A percentile compares a stretch with the other conserved stretches of the same genome.
These are phyloP conservation scores for Caloboletus inedulis DNA, from an alignment of 1,284 basidiomycete genomes.

Conservation along the genomic window DNA sequence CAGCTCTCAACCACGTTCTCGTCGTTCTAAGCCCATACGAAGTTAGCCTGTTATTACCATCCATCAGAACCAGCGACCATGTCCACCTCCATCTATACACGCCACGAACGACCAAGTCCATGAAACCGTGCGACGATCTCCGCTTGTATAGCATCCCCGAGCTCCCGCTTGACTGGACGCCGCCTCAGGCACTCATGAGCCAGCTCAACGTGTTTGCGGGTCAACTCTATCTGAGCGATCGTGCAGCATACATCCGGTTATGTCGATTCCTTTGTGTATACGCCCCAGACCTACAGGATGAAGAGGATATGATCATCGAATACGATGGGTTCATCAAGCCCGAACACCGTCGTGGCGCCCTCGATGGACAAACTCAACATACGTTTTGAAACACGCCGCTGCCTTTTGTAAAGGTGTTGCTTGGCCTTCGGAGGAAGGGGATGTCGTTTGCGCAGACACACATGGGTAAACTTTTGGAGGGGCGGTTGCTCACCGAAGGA, in stretches of 20 bases:
- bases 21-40: slow-evolving; percentile 46
- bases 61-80: slow-evolving; percentile 32
- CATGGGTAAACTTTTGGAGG: background rate
- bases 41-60: slow-evolving; percentile 37
- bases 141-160: slow-evolving; percentile 34
- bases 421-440: background rate
- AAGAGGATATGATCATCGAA: slow-evolving; percentile 11
- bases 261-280: slow-evolving; percentile 39
- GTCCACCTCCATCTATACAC: slow-evolving; percentile 44
- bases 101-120: slow-evolving; percentile 34
- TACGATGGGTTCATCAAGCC: slow-evolving; percentile 19
- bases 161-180: background rate
- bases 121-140: slow-evolving; percentile 40
- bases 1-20: slow-evolving; percentile 10
- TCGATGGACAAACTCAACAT: background rate
- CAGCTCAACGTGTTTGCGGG: slow-evolving; percentile 39
- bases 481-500: background rate
- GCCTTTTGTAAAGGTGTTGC: background rate
- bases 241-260: slow-evolving; percentile 32
- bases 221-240: slow-evolving; percentile 17
- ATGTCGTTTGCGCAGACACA: background rate
- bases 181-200: background rate
- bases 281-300: slow-evolving; percentile 13
- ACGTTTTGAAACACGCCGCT: background rate
- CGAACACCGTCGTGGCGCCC: background rate